Evolutionary conservation across 2,329 filamentous ascomycete genomes (phyloP), one percentile per base, ranked within the genome.

Genomic region (Metarhizium brunneum): DNA sequence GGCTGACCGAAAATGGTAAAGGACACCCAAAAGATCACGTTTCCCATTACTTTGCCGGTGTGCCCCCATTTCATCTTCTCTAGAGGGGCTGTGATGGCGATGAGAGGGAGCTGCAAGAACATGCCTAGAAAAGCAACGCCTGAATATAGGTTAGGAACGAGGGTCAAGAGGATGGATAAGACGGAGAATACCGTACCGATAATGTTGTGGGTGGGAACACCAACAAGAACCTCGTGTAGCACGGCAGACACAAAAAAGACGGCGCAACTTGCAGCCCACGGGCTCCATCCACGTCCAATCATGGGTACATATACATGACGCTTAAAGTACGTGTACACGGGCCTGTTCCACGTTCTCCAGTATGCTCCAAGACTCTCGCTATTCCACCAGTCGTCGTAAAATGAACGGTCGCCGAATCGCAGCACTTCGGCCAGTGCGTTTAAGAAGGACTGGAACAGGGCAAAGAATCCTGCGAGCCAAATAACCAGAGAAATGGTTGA

Each of bases 301-400:
- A 99, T 79, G 1, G 94, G 94, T 43, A 87, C 86, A 73, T 94
- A 97, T 53, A 99, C 84, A 69, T 99, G 94, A 42, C 94, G 80
- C 65, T 90, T 92, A 85, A 99, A 97, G 71, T 96, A 99, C 57
- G 91, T 86, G 66, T 95, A 95, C 6, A 99, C 92, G 1, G 94
- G 94, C 69, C 95, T 95, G 74, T 99, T 99, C 94, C 94, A 99
- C 1, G 87, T 88, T 25, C 92, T 85, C 92, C 92, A 96, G 75
- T 99, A 99, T 4, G 81, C 81, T 38, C 92, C 89, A 6, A 97
- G 77, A 61, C 86, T 91, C 54, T 86, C 85, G 60, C 86, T 90
- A 67, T 99, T 99, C 94, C 94, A 99, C 94, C 94, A 99, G 66
- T 96, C 91, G 42, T 89, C 87, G 70, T 99, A 99, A 70, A 99